A percentile compares a stretch with the other conserved stretches of the same genome.
Evolutionary conservation across 768 basidiomycete genomes (phyloP).

Genomic region (Panus rudis): DNA sequence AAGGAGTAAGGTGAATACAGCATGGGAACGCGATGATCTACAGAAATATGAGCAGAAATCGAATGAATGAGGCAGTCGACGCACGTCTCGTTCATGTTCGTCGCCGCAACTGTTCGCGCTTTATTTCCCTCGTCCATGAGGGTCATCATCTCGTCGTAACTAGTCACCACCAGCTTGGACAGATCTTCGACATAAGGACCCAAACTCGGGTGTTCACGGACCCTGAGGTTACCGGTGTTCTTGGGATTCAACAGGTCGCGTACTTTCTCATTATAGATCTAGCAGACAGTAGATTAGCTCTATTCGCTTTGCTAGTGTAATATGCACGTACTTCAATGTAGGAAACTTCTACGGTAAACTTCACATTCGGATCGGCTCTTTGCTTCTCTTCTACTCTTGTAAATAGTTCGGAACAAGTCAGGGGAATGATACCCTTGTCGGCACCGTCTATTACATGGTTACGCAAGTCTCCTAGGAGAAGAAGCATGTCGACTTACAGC

Average conservation of each 20-base stretch:
- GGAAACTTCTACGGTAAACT: constrained; percentile 94
- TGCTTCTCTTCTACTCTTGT: constrained; percentile 66
- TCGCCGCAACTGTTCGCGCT: constrained; percentile 95
- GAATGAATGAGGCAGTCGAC: background rate
- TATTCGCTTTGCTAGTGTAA: background rate
- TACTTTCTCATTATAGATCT: constrained; percentile 98
- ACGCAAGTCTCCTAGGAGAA: background rate
- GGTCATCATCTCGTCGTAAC: constrained; percentile 95
- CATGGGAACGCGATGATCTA: constrained; percentile 94
- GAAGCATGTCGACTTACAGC: constrained; percentile 52
- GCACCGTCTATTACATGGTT: constrained; percentile 58
- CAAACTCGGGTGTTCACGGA: constrained; percentile 92
- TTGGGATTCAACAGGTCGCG: constrained; percentile 95
- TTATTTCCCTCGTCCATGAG: constrained; percentile 99
- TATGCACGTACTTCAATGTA: constrained; percentile 76
- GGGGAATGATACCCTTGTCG: constrained; percentile 97
- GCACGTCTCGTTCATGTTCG: constrained; percentile 99
- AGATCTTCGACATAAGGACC: constrained; percentile 99
- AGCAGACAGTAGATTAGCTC: too few relatives aligned
- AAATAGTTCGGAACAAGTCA: constrained; percentile 92
- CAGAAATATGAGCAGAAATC: constrained; percentile 3
- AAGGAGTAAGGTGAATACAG: constrained; percentile 92
- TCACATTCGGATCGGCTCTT: constrained; percentile 56
- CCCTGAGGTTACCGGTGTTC: constrained; percentile 92
- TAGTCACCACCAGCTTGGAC: constrained; percentile 85